Base-by-base conservation (phyloP, 2,329 filamentous ascomycete species). In the Fusarium robinianum region DNA sequence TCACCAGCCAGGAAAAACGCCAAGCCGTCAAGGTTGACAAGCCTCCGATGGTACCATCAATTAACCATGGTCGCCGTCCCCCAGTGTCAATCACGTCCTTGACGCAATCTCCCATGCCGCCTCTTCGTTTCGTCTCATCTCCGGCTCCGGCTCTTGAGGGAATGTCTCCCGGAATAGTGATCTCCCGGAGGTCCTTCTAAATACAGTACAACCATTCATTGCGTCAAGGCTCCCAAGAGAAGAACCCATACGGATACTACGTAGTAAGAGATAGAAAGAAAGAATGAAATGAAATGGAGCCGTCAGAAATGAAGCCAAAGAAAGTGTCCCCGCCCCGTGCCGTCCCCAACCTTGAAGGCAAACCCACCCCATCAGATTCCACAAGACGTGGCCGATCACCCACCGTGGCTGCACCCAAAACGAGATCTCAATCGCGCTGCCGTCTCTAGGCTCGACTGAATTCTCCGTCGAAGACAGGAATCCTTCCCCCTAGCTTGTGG, bases 361-460 rank as follows among this genome's bases (percentile, higher is more conserved):
- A n/a, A n/a, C n/a, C n/a, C n/a, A n/a, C n/a, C n/a, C n/a, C n/a
- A n/a, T n/a, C n/a, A n/a, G n/a, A n/a, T n/a, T n/a, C n/a, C n/a
- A n/a, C n/a, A n/a, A n/a, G n/a, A n/a, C n/a, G n/a, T n/a, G n/a
- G n/a, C n/a, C n/a, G n/a, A n/a, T n/a, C n/a, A n/a, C n/a, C n/a
- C n/a, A n/a, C 16, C 14, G 49, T 55, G 27, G 40, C 52, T 53
- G 40, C 38, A 29, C 34, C 38, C 35, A 33, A 14, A n/a, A 41
- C 15, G 14, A 52, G 47, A 55, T 55, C 51, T 42, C 38, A 53
- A 55, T 55, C 51, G 30, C 26, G 21, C 37, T 43, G 23, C 30
- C 17, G 9, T 21, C 29, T 24, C n/a, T 59, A 50, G 55, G 11
- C 34, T 46, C 53, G 58, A 56, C 58, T 61, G 46, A 61, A 56